Evolutionary conservation across 179 eudicot species (phyloP), one percentile per base, ranked within the genome.

Genomic region (Carnegiea gigantea): DNA sequence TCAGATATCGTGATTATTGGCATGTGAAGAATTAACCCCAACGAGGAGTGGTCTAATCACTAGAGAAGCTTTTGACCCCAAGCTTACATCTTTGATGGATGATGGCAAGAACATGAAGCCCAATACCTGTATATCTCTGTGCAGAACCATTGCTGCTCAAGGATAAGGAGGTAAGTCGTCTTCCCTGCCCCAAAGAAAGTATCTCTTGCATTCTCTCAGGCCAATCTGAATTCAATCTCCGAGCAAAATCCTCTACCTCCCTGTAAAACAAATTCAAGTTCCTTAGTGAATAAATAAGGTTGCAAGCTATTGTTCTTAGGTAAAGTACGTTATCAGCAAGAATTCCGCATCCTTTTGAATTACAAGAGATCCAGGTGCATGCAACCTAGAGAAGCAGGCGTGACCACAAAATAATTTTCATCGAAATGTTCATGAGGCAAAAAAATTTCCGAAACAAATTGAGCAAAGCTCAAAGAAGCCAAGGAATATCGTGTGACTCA

Each of bases 171-270:
- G 86, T 51, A 67, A 77, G 83, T 75, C 90, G 85, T 82, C 88
- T 83, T 46, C 87, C 90, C 40, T 77, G 85, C 53, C 94, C 90
- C 76, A 89, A 75, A 43, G 95, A 88, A 28, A 86, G 75, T 80
- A 88, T 85, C 81, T 87, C 93, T 82, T 91, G 90, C 88, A 88
- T 84, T 83, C 93, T 88, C 70, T 91, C 90, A 11, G 93, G 92
- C 95, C 93, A 92, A 84, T 82, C 94, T 57, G 92, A 85, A 77
- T 88, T 88, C 83, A 91, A 86, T 85, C 91, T 87, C 83, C 95
- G 86, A 76, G 93, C 92, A 87, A 91, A 93, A 81, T 93, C 91
- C 82, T 87, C 92, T 40, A 91, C 93, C 71, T 90, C 93, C 91
- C 91, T 88, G 71, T 70, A 86, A 57, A 70, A 72, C n/a, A 64